Evolutionary conservation across 2,329 filamentous ascomycete genomes (phyloP).

Genomic region (Claviceps maximensis): DNA sequence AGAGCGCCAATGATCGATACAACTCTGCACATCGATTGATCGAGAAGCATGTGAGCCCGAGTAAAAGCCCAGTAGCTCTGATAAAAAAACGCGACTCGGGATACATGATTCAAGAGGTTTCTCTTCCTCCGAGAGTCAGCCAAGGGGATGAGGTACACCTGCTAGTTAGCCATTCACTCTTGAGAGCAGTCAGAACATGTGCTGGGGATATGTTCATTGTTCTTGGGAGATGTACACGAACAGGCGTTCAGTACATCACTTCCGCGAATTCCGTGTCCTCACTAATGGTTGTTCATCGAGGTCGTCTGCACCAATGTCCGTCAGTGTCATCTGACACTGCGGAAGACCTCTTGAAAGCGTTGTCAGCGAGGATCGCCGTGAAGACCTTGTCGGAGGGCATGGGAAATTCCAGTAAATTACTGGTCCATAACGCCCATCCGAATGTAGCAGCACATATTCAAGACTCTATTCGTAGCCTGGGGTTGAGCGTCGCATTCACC

Average conservation of each 20-base stretch:
- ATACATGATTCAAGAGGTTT: background rate
- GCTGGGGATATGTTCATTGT: background rate
- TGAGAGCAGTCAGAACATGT: background rate
- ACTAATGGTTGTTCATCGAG: background rate
- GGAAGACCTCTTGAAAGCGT: background rate
- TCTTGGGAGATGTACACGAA: background rate
- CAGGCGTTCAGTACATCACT: background rate
- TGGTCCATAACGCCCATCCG: background rate
- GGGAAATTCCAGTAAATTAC: background rate
- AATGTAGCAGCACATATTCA: background rate
- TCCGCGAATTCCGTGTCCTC: background rate
- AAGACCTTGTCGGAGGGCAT: background rate
- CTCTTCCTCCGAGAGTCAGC: background rate
- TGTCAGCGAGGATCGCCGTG: background rate
- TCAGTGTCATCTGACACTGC: background rate
- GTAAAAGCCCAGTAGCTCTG: background rate
- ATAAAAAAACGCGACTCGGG: background rate
- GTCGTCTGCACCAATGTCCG: background rate
- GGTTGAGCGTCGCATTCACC: background rate
- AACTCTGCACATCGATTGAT: background rate
- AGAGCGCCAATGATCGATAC: background rate
- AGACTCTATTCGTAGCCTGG: background rate
- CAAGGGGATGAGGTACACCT: background rate
- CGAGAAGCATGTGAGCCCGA: background rate
- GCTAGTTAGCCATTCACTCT: background rate